Conservation (phyloP, 441 rosid species). For the Aquilaria agallochum region DNA sequence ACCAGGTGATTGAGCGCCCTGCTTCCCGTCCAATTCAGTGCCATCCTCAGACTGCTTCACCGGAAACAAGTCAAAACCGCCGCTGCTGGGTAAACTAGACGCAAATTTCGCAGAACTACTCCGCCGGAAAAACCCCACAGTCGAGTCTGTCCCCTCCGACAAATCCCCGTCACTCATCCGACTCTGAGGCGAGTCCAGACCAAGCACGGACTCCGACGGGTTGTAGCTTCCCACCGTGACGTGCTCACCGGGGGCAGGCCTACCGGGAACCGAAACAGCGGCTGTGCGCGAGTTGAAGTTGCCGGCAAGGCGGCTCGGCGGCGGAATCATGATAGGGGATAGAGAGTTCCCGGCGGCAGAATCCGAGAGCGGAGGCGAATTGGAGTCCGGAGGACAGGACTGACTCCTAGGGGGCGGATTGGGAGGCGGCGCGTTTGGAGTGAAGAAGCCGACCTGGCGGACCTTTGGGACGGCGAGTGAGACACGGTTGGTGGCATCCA, state of each 20-base stretch:
- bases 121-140: slow-evolving; percentile 50
- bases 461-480: slow-evolving; percentile 51
- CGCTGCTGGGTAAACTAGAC: slow-evolving; percentile 63
- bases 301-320: slow-evolving; percentile 74
- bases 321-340: slow-evolving; percentile 83
- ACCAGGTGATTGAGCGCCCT: slow-evolving; percentile 23
- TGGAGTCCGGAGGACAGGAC: slow-evolving; percentile 35
- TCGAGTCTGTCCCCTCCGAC: slow-evolving; percentile 55
- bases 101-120: slow-evolving; percentile 63
- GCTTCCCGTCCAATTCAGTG: slow-evolving; percentile 9
- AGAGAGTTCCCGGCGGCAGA: slow-evolving; percentile 57
- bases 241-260: slow-evolving; percentile 23
- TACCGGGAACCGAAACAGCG: slow-evolving; percentile 73
- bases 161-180: slow-evolving; percentile 45
- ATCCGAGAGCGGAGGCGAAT: slow-evolving; percentile 36
- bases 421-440: slow-evolving; percentile 38
- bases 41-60: slow-evolving; percentile 20
- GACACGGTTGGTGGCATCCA: slow-evolving; percentile 44
- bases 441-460: slow-evolving; percentile 68
- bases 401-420: slow-evolving; percentile 25
- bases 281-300: slow-evolving; percentile 52
- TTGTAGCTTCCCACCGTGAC: slow-evolving; percentile 76
- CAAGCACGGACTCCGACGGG: slow-evolving; percentile 58
- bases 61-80: slow-evolving; percentile 68
- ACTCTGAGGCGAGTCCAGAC: slow-evolving; percentile 37